Base-by-base conservation (phyloP, 306 rosid genomes). In the Sicyos edulis region DNA sequence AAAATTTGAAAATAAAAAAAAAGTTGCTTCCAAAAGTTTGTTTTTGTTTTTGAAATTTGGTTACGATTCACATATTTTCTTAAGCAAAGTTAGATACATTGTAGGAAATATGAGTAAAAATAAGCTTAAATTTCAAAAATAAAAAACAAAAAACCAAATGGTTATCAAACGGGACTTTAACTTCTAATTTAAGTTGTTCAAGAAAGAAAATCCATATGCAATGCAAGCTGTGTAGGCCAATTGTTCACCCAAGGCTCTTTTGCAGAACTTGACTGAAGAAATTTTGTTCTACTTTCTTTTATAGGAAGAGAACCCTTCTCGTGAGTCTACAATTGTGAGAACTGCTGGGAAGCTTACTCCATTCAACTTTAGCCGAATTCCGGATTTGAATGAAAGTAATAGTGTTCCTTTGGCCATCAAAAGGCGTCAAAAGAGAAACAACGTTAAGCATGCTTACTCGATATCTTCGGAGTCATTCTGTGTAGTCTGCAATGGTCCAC, bases 261-360 rank as follows among this genome's bases (percentile, higher is more conserved):
- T 70, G 37, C 47, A 56, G 75, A 49, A 19, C 61, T 16, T 66
- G 49, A 64, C 67, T 12, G 52, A 70, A 68, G 73, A 75, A 49
- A 54, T 51, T 65, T 40, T 47, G 12, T 60, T 21, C 53, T 72
- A 70, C 63, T 22, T 34, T 51, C 26, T 21, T 66, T 76, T 79
- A 21, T 90, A 92, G 96, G 87, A 84, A 82, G 98, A 92, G 80
- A 92, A 92, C 73, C 96, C 96, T 76, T 90, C 98, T 74, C 90
- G 96, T 59, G 96, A 88, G 77, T 84, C 90, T 82, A 90, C 98
- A 13, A 87, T 92, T 76, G 91, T 92, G 78, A 88, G 96, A 83
- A 92, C 98, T 60, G 96, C 98, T 1, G 93, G 90, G 73, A 92
- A 92, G 86, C 96, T 92, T 59, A 87, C 86, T 73, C 98, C 98